Conservation (phyloP, 1,284 basidiomycete species). For the Uromyces viciae-fabae region DNA sequence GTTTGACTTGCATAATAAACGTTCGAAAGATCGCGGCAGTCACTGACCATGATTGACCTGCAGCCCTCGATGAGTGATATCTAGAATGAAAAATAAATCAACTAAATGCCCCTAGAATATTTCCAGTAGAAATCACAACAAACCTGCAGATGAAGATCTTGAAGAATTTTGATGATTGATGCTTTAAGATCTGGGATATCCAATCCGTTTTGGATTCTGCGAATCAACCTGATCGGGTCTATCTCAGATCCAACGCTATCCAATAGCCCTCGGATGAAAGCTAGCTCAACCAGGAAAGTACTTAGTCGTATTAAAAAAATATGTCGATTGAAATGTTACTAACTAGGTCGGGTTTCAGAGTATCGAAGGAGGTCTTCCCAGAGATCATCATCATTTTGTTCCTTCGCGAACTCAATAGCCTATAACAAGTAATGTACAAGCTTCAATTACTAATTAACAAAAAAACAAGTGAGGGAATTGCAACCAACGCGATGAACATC, state of each 20-base stretch:
- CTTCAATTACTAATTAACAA: not conserved
- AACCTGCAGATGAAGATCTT: constrained; percentile 79
- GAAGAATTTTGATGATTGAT: constrained; percentile 91
- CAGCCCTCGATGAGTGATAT: constrained; percentile 86
- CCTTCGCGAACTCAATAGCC: constrained; percentile 98
- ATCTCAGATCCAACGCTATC: constrained; percentile 97
- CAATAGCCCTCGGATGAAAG: constrained; percentile 82
- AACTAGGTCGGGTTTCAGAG: constrained; percentile 84
- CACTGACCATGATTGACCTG: constrained; percentile 75
- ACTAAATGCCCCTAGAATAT: not conserved
- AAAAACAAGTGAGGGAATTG: not conserved
- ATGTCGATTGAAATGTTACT: constrained; percentile 48
- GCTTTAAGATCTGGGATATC: constrained; percentile 92
- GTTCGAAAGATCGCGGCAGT: constrained; percentile 69
- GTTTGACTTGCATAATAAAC: constrained; percentile 71
- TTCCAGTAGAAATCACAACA: constrained; percentile 31
- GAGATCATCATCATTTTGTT: constrained; percentile 92
- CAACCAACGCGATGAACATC: constrained; percentile 75
- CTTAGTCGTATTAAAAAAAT: constrained; percentile 3
- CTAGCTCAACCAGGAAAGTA: constrained; percentile 55
- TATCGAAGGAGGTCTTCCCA: constrained; percentile 96
- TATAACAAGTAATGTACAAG: constrained; percentile 51
- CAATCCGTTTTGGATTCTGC: constrained; percentile 88
- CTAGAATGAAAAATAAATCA: constrained; percentile 56
- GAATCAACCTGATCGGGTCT: constrained; percentile 86